Conservation (phyloP, 2,329 filamentous ascomycete genomes). For the Aureobasidium mangrovei region DNA sequence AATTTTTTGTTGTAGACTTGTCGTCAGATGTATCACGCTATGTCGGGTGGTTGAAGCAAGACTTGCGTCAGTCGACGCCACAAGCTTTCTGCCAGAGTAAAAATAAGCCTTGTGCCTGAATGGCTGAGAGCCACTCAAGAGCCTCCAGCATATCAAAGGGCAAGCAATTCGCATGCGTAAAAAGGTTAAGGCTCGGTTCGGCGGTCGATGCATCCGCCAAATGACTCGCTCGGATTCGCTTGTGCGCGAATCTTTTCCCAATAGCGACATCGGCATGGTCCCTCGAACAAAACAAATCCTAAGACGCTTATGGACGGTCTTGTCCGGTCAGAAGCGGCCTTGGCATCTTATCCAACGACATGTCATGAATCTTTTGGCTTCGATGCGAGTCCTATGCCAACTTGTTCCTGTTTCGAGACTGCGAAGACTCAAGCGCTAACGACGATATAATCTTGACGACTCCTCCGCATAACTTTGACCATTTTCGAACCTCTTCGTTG, state of each 20-base stretch:
- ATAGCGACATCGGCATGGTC: conserved; percentile 7
- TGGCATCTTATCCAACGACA: not conserved
- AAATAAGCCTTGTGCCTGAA: not conserved
- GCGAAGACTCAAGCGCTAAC: too few relatives aligned
- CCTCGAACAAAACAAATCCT: not conserved
- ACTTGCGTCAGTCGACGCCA: not conserved
- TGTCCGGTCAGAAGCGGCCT: not conserved
- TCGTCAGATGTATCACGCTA: conserved; percentile 5
- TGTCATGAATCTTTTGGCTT: not conserved
- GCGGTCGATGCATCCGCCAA: not conserved
- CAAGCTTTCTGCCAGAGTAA: not conserved
- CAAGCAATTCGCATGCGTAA: conserved; percentile 12
- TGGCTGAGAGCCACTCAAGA: not conserved
- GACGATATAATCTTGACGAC: not conserved
- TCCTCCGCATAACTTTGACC: not conserved
- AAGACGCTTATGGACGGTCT: not conserved
- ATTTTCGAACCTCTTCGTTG: not conserved
- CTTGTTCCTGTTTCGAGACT: too few relatives aligned
- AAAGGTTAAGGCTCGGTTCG: conserved; percentile 13
- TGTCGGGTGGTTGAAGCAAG: not conserved
- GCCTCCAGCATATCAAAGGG: not conserved
- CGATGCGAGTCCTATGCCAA: too few relatives aligned
- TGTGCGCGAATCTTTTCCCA: conserved; percentile 1
- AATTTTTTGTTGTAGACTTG: not conserved
- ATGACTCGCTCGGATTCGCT: conserved; percentile 3